Percentiles rank a stretch among this genome's conserved stretches.
Evolutionary conservation across 176 grass and related monocot species (phyloP).

Genomic region (Panicum miliaceum): DNA sequence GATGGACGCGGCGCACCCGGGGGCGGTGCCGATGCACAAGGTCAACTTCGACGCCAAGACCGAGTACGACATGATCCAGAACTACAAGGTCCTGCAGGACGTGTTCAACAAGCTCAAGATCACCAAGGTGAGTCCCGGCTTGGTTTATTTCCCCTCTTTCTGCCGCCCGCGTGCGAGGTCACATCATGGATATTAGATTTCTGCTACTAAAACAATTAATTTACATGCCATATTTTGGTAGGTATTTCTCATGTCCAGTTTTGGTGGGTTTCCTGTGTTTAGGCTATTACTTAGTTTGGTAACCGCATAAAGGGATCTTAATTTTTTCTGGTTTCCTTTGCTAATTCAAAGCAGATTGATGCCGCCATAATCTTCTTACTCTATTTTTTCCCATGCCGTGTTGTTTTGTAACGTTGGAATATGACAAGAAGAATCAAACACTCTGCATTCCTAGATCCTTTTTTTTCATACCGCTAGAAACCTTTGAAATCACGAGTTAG

Average conservation of each 20-base stretch:
- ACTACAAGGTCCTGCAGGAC: slow-evolving; percentile 99
- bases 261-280: not conserved
- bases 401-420: not conserved
- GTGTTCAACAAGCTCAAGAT: slow-evolving; percentile 98
- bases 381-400: too few species aligned
- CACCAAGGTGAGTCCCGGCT: slow-evolving; percentile 63
- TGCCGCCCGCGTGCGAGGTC: not conserved
- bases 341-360: not conserved
- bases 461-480: too few species aligned
- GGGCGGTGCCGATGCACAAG: slow-evolving; percentile 96
- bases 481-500: too few species aligned
- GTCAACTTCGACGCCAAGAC: slow-evolving; percentile 97
- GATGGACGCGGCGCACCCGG: slow-evolving; percentile 89
- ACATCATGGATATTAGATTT: too few species aligned
- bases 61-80: slow-evolving; percentile 99
- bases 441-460: too few species aligned
- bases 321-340: not conserved
- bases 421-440: not conserved
- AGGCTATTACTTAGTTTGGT: not conserved
- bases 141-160: not conserved
- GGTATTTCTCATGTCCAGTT: too few species aligned
- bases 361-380: not conserved
- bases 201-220: too few species aligned
- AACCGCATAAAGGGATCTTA: not conserved
- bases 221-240: too few species aligned